Evolutionary conservation across 352 stramenopile species (phyloP), one percentile per base, ranked within the genome.

Genomic region (Halophytophthora polymorphica): DNA sequence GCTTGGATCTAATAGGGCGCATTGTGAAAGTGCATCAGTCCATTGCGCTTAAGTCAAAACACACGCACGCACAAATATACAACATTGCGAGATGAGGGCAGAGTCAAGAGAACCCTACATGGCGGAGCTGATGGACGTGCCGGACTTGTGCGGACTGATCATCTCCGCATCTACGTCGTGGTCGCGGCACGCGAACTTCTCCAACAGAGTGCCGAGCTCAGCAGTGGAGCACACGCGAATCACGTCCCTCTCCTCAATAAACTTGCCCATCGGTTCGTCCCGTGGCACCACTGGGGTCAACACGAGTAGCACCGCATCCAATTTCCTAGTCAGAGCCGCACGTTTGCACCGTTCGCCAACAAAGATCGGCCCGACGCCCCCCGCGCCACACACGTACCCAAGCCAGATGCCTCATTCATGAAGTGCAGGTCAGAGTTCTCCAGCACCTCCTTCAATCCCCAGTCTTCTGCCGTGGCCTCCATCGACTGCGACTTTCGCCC

Each of bases 341-440:
- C 4, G 19, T 2, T 18, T 15, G 17, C n/a, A 6, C 15, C 8
- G 3, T 44, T 25, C 33, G 17, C 12, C 19, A 17, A 6, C 23
- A 25, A 29, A 45, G 12, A 17, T 33, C 39, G 23, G 19, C 18
- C 15, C 39, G 6, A 23, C 23, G 17, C 39, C 19, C 13, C 39
- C 23, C 39, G 15, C 6, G 5, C 3, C 23, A 36, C 4, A 39
- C 19, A 35, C 53, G 15, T 38, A 74, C 67, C 67, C 14, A 78
- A 53, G 1, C 82, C 82, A 35, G 82, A 85, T 5, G 82, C 83
- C 50, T 92, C 82, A 55, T 92, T 92, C 52, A 92, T 71, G 28
- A 87, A 88, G 39, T 84, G 72, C 45, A 85, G 6, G 6, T 81
- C 56, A 3, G 51, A 38, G 38, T 70, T 59, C 38, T 77, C 45